These are phyloP conservation scores for Blastobotrys apis DNA, from an alignment of 1,139 yeast species.

Conservation along the genomic window DNA sequence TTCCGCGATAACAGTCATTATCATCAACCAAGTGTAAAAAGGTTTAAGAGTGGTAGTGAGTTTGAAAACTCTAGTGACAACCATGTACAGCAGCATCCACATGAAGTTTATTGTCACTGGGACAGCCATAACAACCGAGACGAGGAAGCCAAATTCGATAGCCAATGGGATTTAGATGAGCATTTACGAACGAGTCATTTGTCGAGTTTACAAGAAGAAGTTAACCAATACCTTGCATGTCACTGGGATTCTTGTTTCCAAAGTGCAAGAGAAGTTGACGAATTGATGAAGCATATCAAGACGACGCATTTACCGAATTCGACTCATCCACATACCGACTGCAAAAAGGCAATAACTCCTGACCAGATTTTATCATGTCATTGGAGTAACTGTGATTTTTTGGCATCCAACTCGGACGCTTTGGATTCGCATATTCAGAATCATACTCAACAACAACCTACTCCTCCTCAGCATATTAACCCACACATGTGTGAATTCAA, in stretches of 20 bases:
- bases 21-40: too few relatives aligned
- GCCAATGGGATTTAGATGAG: slow-evolving; percentile 30
- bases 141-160: slow-evolving; percentile 29
- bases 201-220: slow-evolving; percentile 10
- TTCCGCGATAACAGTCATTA: too few relatives aligned
- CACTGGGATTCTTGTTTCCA: slow-evolving; percentile 41
- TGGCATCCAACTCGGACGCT: slow-evolving; percentile 19
- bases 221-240: slow-evolving; percentile 24
- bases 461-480: slow-evolving; percentile 14
- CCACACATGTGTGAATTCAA: slow-evolving; percentile 65
- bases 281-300: slow-evolving; percentile 36
- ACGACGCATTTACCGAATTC: slow-evolving; percentile 32
- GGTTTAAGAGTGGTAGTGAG: too few relatives aligned
- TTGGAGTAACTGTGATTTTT: slow-evolving; percentile 33
- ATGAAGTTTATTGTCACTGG: slow-evolving; percentile 41
- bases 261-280: slow-evolving; percentile 31
- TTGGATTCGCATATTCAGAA: slow-evolving; percentile 45
- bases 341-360: slow-evolving; percentile 2
- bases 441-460: not conserved
- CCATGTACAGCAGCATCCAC: too few relatives aligned
- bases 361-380: slow-evolving; percentile 27
- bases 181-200: slow-evolving; percentile 26
- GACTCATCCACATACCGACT: slow-evolving; percentile 26
- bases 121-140: slow-evolving; percentile 29
- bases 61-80: too few relatives aligned